A percentile compares a stretch with the other conserved stretches of the same genome.
Conservation (phyloP, 495 filamentous ascomycete species). For the Cudoniella acicularis region DNA sequence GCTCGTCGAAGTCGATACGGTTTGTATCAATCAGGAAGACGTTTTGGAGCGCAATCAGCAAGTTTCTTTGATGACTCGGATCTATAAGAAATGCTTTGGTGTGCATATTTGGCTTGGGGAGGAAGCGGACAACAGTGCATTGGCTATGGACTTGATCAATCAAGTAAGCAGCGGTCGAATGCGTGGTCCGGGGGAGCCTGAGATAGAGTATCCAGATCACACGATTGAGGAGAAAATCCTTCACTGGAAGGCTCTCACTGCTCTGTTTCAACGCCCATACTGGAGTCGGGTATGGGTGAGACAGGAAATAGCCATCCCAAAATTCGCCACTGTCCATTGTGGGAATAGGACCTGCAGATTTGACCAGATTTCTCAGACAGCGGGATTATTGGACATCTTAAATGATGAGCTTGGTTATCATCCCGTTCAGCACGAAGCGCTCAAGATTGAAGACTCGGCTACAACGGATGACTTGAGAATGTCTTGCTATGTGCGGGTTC, state of each 20-base stretch:
- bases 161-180: background rate
- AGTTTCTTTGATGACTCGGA: background rate
- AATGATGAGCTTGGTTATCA: background rate
- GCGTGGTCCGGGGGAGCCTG: background rate
- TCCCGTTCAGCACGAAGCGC: background rate
- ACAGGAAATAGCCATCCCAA: background rate
- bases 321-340: background rate
- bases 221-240: background rate
- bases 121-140: background rate
- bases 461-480: background rate
- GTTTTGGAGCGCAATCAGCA: background rate
- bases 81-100: background rate
- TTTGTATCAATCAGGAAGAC: conserved; percentile 3
- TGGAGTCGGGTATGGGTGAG: conserved; percentile 1
- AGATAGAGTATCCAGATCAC: background rate
- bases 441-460: background rate
- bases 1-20: background rate
- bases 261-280: background rate
- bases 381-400: background rate
- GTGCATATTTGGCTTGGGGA: conserved; percentile 6
- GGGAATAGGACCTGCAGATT: background rate
- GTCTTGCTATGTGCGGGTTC: background rate
- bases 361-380: background rate
- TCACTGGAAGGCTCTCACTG: background rate
- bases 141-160: background rate